Evolutionary conservation across 148 eudicot species (phyloP).

Genomic region (Amaranthus palmeri): DNA sequence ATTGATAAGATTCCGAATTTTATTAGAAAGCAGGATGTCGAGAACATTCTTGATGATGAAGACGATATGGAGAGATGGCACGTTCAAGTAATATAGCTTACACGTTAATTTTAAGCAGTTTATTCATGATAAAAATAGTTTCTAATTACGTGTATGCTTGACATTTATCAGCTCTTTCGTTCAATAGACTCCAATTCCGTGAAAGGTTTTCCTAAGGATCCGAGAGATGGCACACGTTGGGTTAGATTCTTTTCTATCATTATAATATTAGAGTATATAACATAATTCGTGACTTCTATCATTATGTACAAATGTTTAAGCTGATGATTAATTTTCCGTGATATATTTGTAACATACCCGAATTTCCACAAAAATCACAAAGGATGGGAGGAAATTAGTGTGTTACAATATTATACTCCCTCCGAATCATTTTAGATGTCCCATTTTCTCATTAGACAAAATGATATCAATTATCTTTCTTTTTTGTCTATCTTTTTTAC

Average conservation of each 20-base stretch:
- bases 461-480: too few relatives aligned
- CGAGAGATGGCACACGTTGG: slow-evolving; percentile 56
- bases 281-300: background rate
- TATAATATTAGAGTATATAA: background rate
- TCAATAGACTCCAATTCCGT: slow-evolving; percentile 92
- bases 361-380: too few relatives aligned
- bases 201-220: slow-evolving; percentile 85
- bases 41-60: slow-evolving; percentile 28
- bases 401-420: too few relatives aligned
- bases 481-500: too few relatives aligned
- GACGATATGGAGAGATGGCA: slow-evolving; percentile 79
- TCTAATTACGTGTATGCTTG: background rate
- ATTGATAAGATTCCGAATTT: slow-evolving; percentile 69
- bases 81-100: slow-evolving; percentile 52
- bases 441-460: too few relatives aligned
- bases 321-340: background rate
- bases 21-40: slow-evolving; percentile 48
- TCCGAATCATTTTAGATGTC: too few relatives aligned
- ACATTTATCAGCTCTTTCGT: slow-evolving; percentile 60
- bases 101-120: background rate
- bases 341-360: too few relatives aligned
- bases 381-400: too few relatives aligned
- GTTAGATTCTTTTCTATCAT: slow-evolving; percentile 24
- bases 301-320: background rate
- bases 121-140: background rate